Evolutionary conservation across 1,284 basidiomycete genomes (phyloP), one percentile per base, ranked within the genome.

Genomic region (Papiliotrema laurentii): DNA sequence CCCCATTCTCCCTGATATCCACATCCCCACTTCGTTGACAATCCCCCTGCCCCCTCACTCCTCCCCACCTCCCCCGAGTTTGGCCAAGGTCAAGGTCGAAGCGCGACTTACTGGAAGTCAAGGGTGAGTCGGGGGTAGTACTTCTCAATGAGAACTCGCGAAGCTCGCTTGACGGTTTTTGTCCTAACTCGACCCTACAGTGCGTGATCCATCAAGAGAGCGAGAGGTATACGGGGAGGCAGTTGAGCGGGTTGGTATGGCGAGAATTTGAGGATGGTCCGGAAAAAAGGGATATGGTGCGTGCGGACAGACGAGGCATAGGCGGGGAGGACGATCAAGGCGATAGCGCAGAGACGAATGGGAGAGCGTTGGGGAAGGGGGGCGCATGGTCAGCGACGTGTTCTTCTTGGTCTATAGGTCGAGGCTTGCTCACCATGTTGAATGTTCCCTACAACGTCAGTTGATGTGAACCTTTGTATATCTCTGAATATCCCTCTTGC

Each of bases 111-210:
- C 75, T 93, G 90, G 79, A 94, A 94, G 74, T 94, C 92, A 72
- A 94, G 86, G 58, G 91, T 94, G 66, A 96, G 84, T 69, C 91
- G 87, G 63, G 91, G 91, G 80, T 93, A 94, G 83, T 97, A 99
- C 83, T 97, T 97, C 84, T 99, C 94, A 74, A 99, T 98, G 79
- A 98, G 84, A 69, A 96, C 91, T 64, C 94, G 87, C 66, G 93
- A 94, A 73, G 94, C 94, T 80, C 94, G 89, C 84, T 98, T 99
- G 76, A 93, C 94, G 65, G 94, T 99, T 82, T 99, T 99, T 71
- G 94, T 99, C 74, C 94, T 89, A 80, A 99, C 94, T 73, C 94
- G 92, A 79, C 96, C 96, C 94, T 97, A 77, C 46, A 50, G 19
- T 27, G 14, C 40, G 25, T 10, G 28, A 26, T 26, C 25, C 25